These are phyloP conservation scores for Xylariaceae sp. DNA, from an alignment of 2,329 filamentous ascomycete genomes.

Conservation along the genomic window DNA sequence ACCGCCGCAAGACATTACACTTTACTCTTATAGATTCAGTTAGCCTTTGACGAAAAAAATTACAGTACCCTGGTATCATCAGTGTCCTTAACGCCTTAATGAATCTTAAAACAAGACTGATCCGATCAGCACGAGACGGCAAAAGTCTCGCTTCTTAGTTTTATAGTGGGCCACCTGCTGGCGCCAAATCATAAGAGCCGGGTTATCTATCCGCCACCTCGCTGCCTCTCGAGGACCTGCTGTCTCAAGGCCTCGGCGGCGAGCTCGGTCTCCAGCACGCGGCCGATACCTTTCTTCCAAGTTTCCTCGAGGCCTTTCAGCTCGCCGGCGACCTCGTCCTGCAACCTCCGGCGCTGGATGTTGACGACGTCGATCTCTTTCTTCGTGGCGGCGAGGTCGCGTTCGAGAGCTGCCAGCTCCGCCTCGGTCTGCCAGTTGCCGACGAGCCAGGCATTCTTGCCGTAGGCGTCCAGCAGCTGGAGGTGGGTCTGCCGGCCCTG, in stretches of 20 bases:
- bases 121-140: neutral
- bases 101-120: neutral
- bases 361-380: constrained; percentile 77
- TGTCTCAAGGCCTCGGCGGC: constrained; percentile 75
- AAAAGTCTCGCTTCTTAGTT: neutral
- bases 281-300: constrained; percentile 80
- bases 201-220: constrained; percentile 37
- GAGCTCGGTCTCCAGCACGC: constrained; percentile 84
- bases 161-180: neutral
- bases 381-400: constrained; percentile 72
- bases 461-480: constrained; percentile 76
- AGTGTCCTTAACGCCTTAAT: constrained; percentile 7
- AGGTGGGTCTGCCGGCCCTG: constrained; percentile 61
- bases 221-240: constrained; percentile 70
- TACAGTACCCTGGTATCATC: constrained; percentile 24
- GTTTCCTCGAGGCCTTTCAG: constrained; percentile 74
- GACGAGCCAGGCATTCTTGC: constrained; percentile 91
- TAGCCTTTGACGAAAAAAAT: neutral
- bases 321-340: constrained; percentile 76
- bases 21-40: constrained; percentile 4
- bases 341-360: constrained; percentile 68
- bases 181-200: neutral
- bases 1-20: constrained; percentile 25
- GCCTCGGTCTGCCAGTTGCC: constrained; percentile 81
- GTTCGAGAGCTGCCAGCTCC: constrained; percentile 71